phyloP scores from a whole-genome alignment of 805 yeast genomes.

The Ogataea nonfermentans region DNA sequence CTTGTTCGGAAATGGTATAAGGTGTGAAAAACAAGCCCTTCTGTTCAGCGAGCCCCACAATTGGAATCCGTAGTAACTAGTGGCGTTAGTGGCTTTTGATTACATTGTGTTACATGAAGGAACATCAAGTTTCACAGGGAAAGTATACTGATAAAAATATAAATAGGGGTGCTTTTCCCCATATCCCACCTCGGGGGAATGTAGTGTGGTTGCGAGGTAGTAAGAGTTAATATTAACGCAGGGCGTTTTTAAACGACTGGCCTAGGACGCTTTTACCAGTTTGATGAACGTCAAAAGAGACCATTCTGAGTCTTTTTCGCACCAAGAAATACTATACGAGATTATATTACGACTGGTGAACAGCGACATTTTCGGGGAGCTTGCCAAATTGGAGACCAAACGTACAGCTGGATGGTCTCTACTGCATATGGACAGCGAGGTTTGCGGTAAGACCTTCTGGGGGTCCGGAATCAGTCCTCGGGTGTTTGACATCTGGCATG shows the following conservation, averaged over 20 bases:
- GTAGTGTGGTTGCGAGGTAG: too few relatives aligned
- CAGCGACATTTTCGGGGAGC: conserved; percentile 49
- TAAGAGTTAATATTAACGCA: too few relatives aligned
- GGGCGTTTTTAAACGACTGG: conserved; percentile 38
- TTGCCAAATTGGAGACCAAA: conserved; percentile 41
- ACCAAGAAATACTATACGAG: conserved; percentile 56
- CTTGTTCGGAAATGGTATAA: too few relatives aligned
- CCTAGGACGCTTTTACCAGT: conserved; percentile 42
- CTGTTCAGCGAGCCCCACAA: too few relatives aligned
- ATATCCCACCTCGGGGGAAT: too few relatives aligned
- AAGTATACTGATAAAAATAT: too few relatives aligned
- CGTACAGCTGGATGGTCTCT: conserved; percentile 63
- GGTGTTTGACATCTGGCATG: conserved; percentile 59
- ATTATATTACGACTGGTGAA: conserved; percentile 55
- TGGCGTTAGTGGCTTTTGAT: too few relatives aligned
- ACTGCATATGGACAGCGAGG: conserved; percentile 57
- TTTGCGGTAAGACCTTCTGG: conserved; percentile 73
- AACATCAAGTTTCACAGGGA: too few relatives aligned
- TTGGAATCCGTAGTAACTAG: too few relatives aligned
- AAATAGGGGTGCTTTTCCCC: too few relatives aligned
- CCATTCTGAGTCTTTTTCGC: conserved; percentile 44
- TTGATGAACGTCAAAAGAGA: conserved; percentile 34
- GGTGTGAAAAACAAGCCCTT: too few relatives aligned
- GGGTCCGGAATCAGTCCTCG: conserved; percentile 57
- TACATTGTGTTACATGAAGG: too few relatives aligned